phyloP scores from a whole-genome alignment of 2,329 filamentous ascomycete species.

The Ilyonectria mors-panacis region DNA sequence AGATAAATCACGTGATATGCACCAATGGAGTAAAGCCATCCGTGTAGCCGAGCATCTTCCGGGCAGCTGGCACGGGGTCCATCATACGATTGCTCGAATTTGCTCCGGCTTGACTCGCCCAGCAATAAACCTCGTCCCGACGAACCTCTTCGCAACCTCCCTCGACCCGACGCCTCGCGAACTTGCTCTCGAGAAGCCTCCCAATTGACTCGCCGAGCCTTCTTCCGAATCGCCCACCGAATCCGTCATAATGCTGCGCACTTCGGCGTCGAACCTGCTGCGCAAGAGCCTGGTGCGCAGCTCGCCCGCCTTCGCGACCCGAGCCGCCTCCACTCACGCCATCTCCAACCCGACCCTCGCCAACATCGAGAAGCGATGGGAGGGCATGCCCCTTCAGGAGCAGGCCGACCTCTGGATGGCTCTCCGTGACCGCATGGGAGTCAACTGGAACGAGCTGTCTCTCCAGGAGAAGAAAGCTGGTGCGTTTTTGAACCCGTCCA shows the following conservation, averaged over 20 bases:
- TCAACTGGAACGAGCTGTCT: slow-evolving; percentile 95
- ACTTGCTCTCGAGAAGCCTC: slow-evolving; percentile 43
- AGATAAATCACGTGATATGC: slow-evolving; percentile 28
- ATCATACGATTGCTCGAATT: slow-evolving; percentile 52
- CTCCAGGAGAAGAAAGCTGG: slow-evolving; percentile 99
- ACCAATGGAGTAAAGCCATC: slow-evolving; percentile 32
- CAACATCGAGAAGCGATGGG: slow-evolving; percentile 99
- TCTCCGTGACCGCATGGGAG: slow-evolving; percentile 98
- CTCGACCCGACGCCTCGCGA: slow-evolving; percentile 40
- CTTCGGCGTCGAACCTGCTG: slow-evolving; percentile 67
- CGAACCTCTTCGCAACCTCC: slow-evolving; percentile 42
- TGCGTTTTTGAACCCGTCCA: slow-evolving; percentile 67
- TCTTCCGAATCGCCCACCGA: slow-evolving; percentile 30
- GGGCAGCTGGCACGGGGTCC: slow-evolving; percentile 38
- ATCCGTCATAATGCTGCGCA: slow-evolving; percentile 67
- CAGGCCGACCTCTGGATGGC: slow-evolving; percentile 99
- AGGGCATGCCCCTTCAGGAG: slow-evolving; percentile 97
- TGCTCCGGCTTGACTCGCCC: slow-evolving; percentile 38
- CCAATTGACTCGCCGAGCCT: slow-evolving; percentile 53
- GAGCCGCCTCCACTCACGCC: slow-evolving; percentile 82
- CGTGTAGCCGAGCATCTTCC: slow-evolving; percentile 45
- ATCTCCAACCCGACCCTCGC: slow-evolving; percentile 98
- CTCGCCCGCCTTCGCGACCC: slow-evolving; percentile 63
- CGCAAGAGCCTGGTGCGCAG: slow-evolving; percentile 64
- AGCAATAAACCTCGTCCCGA: slow-evolving; percentile 46